phyloP scores from a whole-genome alignment of 179 eudicot species.

The Silene noctiflora region DNA sequence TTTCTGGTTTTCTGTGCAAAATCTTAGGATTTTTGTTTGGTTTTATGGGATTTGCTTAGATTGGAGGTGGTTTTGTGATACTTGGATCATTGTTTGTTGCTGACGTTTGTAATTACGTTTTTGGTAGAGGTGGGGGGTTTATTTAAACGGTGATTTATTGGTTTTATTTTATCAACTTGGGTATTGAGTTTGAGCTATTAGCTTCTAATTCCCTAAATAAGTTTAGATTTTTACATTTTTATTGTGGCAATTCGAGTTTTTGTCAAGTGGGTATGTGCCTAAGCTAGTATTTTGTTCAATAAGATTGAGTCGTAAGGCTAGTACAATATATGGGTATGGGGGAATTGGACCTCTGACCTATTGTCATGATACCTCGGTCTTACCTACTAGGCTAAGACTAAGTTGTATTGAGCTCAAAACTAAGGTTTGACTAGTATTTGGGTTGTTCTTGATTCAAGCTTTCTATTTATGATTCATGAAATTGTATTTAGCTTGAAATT shows the following conservation, averaged over 20 bases:
- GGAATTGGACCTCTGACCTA: too few relatives aligned
- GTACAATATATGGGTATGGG: too few relatives aligned
- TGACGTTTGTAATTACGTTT: conserved; percentile 2
- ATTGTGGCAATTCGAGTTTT: neutral
- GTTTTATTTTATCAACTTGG: too few relatives aligned
- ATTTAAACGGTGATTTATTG: too few relatives aligned
- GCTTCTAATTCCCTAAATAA: neutral
- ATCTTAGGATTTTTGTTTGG: neutral
- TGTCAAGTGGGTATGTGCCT: neutral
- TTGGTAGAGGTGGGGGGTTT: conserved; percentile 13
- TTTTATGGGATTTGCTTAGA: conserved; percentile 17
- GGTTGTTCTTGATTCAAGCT: neutral
- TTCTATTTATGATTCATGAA: neutral
- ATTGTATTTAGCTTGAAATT: neutral
- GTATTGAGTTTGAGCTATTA: too few relatives aligned
- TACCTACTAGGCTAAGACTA: too few relatives aligned
- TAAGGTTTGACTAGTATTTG: neutral
- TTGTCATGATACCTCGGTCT: too few relatives aligned
- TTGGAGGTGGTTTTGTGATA: neutral
- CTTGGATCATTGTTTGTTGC: neutral
- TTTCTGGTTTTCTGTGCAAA: conserved; percentile 30
- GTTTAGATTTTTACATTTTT: neutral
- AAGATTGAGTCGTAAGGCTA: too few relatives aligned
- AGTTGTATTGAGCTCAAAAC: too few relatives aligned
- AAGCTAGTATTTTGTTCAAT: too few relatives aligned